These are phyloP conservation scores for Solanum infundibuliforme DNA, from an alignment of 257 asterid genomes.

Conservation along the genomic window DNA sequence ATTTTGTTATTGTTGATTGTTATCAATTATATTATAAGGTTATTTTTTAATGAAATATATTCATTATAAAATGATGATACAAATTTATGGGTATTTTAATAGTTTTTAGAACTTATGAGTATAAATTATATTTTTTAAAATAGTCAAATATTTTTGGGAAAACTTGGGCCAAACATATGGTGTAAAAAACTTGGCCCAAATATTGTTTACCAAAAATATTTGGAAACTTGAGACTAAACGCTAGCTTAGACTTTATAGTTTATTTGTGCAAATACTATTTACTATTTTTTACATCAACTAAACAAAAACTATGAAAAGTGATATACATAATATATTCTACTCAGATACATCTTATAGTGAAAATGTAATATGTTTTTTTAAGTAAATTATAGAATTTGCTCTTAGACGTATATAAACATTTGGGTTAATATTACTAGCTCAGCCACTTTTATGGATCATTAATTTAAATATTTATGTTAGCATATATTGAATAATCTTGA, in stretches of 20 bases:
- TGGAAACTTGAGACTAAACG: no score
- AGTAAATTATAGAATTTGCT: background rate
- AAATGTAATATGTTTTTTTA: background rate
- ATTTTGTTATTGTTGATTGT: background rate
- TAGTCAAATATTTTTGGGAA: no score
- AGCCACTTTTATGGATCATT: background rate
- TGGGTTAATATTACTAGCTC: background rate
- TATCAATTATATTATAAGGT: background rate
- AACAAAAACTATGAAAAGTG: background rate
- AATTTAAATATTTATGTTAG: background rate
- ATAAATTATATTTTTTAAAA: no score
- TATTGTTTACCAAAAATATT: no score
- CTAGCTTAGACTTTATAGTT: background rate
- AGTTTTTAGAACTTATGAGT: background rate
- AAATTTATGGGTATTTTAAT: background rate
- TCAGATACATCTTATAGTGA: background rate
- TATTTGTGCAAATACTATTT: background rate
- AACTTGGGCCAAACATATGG: no score
- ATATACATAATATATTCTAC: background rate
- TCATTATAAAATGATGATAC: background rate
- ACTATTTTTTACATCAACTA: background rate
- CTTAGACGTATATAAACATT: background rate
- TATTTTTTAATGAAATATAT: no score
- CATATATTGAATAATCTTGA: background rate
- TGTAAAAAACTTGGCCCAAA: background rate